Evolutionary conservation across 2,329 filamentous ascomycete genomes (phyloP), one percentile per base, ranked within the genome.

Genomic region (Apiospora koreana): DNA sequence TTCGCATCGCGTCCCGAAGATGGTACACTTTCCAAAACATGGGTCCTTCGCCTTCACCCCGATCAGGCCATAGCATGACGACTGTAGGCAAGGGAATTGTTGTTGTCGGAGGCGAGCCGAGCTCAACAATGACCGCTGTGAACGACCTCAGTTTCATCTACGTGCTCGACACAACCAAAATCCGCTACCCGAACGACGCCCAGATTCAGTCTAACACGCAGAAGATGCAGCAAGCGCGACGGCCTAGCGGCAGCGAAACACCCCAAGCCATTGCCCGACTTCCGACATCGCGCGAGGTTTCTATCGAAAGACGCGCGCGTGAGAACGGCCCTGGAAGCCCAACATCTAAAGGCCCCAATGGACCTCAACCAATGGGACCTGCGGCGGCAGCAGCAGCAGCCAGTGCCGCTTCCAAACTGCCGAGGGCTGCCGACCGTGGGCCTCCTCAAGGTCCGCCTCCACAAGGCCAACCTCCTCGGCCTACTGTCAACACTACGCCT

Each of bases 21-120:
- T 99, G 96, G 96, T 99, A 98, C 80, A 99, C 96, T 45, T 99
- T 99, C 82, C 96, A 99, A 79, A 99, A 99, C 79, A 99, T 99
- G 96, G 96, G 96, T 0, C 95, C 95, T 3, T 97, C 95, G 1
- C 96, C 96, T 0, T 98, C 95, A 3, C 91, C 96, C 42, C 89
- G 96, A 71, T 98, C 95, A 21, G 96, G 96, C 1, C 96, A 99
- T 80, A 98, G 94, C 80, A 98, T 99, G 96, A 98, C 96, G 2
- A 91, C 94, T 2, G 94, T 95, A 73, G 94, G 94, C 41, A 98
- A 97, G 80, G 93, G 95, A 71, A 92, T 99, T 73, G 92, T 98
- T 65, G 94, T 98, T 50, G 86, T 98, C 42, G 97, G 94, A 46
- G 96, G 96, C 73, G 97, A 99, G 81, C 96, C 96, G 18, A 98